Conservation (phyloP, 208 protist species). For the Naegleria fowleri region DNA sequence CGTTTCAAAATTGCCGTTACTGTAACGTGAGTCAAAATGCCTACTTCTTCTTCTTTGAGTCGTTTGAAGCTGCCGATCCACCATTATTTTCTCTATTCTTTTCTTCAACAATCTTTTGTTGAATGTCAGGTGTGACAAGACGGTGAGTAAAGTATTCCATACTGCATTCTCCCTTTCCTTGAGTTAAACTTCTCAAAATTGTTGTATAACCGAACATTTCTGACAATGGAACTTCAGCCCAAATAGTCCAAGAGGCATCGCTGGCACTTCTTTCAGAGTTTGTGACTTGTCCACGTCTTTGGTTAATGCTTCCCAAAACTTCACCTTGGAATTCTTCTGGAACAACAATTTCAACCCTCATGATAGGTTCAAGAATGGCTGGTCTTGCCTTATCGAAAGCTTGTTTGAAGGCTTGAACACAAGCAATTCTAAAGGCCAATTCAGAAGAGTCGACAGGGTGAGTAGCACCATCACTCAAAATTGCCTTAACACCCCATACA, state of each 20-base stretch:
- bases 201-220: conserved; percentile 80
- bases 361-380: conserved; percentile 92
- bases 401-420: conserved; percentile 85
- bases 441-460: conserved; percentile 98
- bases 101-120: conserved; percentile 14
- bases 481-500: conserved; percentile 88
- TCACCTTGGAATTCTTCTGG: conserved; percentile 55
- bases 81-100: neutral
- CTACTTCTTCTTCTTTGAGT: neutral
- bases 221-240: conserved; percentile 61
- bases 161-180: conserved; percentile 66
- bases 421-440: conserved; percentile 91
- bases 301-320: conserved; percentile 48
- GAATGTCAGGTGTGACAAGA: conserved; percentile 29
- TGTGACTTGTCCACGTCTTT: conserved; percentile 53
- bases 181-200: conserved; percentile 63
- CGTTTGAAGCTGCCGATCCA: neutral
- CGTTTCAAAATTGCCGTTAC: too few relatives aligned
- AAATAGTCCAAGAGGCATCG: conserved; percentile 41
- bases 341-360: conserved; percentile 73
- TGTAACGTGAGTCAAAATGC: too few relatives aligned
- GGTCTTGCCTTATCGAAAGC: conserved; percentile 73
- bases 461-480: conserved; percentile 87
- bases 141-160: conserved; percentile 72
- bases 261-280: conserved; percentile 34